Base-by-base conservation (phyloP, 352 stramenopile species). In the Pythium phragmiticola region DNA sequence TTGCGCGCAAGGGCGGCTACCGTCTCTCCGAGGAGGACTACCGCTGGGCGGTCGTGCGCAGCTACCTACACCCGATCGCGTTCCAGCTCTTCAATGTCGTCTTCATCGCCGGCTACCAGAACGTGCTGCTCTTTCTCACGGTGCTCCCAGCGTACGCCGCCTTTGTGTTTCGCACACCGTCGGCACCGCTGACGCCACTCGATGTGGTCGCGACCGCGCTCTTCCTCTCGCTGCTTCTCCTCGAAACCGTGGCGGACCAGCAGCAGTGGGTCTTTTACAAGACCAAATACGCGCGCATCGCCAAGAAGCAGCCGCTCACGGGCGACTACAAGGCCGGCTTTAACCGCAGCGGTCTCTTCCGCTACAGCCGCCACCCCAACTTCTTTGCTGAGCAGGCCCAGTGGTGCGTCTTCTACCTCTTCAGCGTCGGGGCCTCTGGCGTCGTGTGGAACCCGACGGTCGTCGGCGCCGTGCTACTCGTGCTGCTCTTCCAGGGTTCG, bases 291-390 rank as follows among this genome's bases (percentile, higher is more conserved):
- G 67, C 70, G 39, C 62, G 76, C 21, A 74, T 86, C 16, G 74
- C 69, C 19, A 65, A 73, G 53, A 86, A 86, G 67, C 49, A 78
- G 59, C 70, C 80, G 28, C 82, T 94, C 42, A 84, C 75, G 5
- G 76, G 77, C 6, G 79, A 92, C 66, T 90, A 74, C 78, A 80
- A 82, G 57, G 69, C 69, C 23, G 87, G 87, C 8, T 95, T 90
- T 75, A 93, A 89, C 73, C 80, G 80, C 63, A 94, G 84, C 36
- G 90, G 92, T 17, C 73, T 98, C 4, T 98, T 97, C 72, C 73
- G 80, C 21, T 95, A 96, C 70, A 92, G 92, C 43, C 88, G 92
- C 43, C 96, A 98, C 71, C 91, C 93, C n/a, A 97, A 97, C 60
- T 98, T 98, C 74, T 94, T 95, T 39, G 84, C 76, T 9, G 93